Evolutionary conservation across 2,329 filamentous ascomycete species (phyloP), one percentile per base, ranked within the genome.

Genomic region (Ascochyta rabiei): DNA sequence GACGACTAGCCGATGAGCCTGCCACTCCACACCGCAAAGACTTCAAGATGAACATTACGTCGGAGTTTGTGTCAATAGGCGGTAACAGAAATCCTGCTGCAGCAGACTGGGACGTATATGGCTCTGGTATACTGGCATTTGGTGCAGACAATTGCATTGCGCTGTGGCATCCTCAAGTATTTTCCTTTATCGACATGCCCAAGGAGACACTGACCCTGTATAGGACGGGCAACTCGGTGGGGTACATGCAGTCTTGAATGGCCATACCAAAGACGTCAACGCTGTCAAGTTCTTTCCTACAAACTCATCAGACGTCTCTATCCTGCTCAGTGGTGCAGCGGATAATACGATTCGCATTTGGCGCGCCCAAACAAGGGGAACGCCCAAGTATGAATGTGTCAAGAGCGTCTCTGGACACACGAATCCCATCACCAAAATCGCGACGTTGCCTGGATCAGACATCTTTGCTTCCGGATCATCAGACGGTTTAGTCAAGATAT

Each of bases 61-160:
- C 65, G 2, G 79, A 82, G 38, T 86, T 83, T 66, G 80, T 95
- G 63, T 88, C 91, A 41, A 86, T 88, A 59, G 95, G 95, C 57
- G 93, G 91, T 41, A 99, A 98, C 75, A 84, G 93, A 66, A 91
- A 98, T 68, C 89, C 93, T 16, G 87, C 89, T 15, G 90, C 91
- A 24, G 93, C 93, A 24, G 93, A 98, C 77, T 99, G 95, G 95
- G 86, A 89, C 70, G 71, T 77, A 18, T 78, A 82, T 16, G 69
- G 74, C 60, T 79, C 80, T 18, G 90, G 89, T 9, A 73, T 92
- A 39, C 81, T 99, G 48, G 95, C 92, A 26, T 99, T 91, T 78
- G 95, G 95, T 28, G 89, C 93, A 8, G 91, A 96, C 75, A 87
- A 88, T 64, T 95, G 95, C 76, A 84, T 99, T 65, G 93, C 92